A percentile compares a stretch with the other conserved stretches of the same genome.
Conservation (phyloP, 2,329 filamentous ascomycete species). For the Penicillium decumbens region DNA sequence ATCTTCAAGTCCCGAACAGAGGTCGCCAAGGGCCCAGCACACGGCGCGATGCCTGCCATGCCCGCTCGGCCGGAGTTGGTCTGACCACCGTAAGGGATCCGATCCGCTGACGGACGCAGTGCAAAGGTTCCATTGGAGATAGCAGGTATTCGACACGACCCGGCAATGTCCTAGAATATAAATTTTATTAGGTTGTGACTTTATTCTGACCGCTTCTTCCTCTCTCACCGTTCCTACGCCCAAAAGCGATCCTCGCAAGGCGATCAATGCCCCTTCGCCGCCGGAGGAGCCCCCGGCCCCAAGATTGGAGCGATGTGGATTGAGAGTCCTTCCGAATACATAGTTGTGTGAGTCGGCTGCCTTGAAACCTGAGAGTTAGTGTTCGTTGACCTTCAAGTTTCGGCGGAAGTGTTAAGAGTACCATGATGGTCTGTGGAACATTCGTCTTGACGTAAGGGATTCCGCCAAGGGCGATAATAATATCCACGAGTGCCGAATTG, state of each 20-base stretch:
- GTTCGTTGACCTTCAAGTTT: background rate
- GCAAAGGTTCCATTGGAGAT: constrained; percentile 31
- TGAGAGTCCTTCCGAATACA: constrained; percentile 21
- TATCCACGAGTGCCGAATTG: constrained; percentile 16
- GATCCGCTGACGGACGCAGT: constrained; percentile 29
- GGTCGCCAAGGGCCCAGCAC: constrained; percentile 13
- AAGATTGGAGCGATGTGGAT: constrained; percentile 19
- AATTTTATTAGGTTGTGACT: too few relatives aligned
- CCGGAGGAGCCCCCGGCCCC: constrained; percentile 24
- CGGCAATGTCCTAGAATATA: constrained; percentile 22
- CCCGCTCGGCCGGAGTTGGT: constrained; percentile 16
- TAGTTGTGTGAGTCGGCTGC: constrained; percentile 20
- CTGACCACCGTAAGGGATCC: constrained; percentile 27
- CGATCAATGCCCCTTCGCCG: constrained; percentile 33
- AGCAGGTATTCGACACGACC: constrained; percentile 17
- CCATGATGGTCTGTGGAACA: constrained; percentile 29
- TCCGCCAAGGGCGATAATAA: constrained; percentile 20
- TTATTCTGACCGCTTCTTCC: too few relatives aligned
- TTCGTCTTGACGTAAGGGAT: constrained; percentile 30
- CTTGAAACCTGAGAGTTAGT: background rate
- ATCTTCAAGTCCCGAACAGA: constrained; percentile 14
- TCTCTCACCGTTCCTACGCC: constrained; percentile 25
- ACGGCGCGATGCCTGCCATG: constrained; percentile 11
- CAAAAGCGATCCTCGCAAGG: constrained; percentile 29
- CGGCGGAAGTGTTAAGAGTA: background rate